Conservation (phyloP, 2,329 filamentous ascomycete species). For the Ophiostoma triangulosporum region DNA sequence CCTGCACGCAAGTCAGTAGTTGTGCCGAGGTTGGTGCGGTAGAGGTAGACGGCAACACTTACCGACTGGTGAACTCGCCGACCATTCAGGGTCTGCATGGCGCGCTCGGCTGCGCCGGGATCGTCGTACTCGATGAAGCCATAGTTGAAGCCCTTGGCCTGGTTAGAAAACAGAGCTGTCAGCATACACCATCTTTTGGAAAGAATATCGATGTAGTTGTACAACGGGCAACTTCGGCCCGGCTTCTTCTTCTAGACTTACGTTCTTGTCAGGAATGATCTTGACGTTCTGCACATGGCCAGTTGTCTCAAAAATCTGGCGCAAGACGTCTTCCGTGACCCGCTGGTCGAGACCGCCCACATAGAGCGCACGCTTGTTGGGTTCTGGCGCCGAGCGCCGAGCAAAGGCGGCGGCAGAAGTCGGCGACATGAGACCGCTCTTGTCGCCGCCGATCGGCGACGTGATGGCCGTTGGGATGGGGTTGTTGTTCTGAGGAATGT, state of each 20-base stretch:
- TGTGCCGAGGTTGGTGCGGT: neutral
- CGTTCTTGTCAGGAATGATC: slow-evolving; percentile 99
- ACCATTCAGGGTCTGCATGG: slow-evolving; percentile 94
- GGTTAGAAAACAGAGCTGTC: slow-evolving; percentile 11
- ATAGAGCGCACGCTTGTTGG: slow-evolving; percentile 95
- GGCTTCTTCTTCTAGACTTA: slow-evolving; percentile 35
- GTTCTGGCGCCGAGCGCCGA: slow-evolving; percentile 86
- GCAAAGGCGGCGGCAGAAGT: slow-evolving; percentile 68
- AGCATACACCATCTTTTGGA: neutral
- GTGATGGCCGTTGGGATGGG: slow-evolving; percentile 87
- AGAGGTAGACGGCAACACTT: slow-evolving; percentile 24
- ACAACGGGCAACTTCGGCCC: neutral
- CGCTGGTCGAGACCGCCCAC: slow-evolving; percentile 89
- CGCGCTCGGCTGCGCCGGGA: slow-evolving; percentile 86
- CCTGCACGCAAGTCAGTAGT: slow-evolving; percentile 36
- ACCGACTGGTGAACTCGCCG: slow-evolving; percentile 91
- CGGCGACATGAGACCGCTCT: slow-evolving; percentile 64
- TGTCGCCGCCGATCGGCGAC: slow-evolving; percentile 64
- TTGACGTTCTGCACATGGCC: slow-evolving; percentile 98
- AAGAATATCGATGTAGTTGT: neutral
- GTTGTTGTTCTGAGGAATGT: slow-evolving; percentile 94
- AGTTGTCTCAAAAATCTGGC: slow-evolving; percentile 97
- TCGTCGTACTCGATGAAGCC: slow-evolving; percentile 99
- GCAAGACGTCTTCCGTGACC: slow-evolving; percentile 89
- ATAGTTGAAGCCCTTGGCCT: slow-evolving; percentile 97